phyloP scores from a whole-genome alignment of 139 green algal genomes.

The Picochlorum sp. region DNA sequence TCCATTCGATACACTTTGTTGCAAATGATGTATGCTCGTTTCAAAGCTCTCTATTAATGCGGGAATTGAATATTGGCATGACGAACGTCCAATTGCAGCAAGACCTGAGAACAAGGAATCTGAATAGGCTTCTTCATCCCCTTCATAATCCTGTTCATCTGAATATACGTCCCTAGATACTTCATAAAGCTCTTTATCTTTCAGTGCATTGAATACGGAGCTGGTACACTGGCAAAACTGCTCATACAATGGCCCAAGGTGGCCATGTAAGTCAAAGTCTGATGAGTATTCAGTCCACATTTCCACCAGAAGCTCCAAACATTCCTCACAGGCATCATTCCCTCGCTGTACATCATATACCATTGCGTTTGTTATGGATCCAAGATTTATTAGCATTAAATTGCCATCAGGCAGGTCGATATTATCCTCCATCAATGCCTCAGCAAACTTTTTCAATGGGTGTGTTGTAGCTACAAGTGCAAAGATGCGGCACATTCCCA shows the following conservation, averaged over 20 bases:
- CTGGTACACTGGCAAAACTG: background rate
- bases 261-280: conserved; percentile 7
- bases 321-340: conserved; percentile 19
- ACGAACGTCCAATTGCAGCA: conserved; percentile 49
- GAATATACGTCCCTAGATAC: conserved; percentile 46
- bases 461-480: too few relatives aligned
- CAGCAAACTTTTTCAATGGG: too few relatives aligned
- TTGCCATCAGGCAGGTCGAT: too few relatives aligned
- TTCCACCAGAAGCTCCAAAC: conserved; percentile 58
- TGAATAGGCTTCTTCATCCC: conserved; percentile 35
- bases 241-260: background rate
- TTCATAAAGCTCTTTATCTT: conserved; percentile 37
- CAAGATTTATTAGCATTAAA: background rate
- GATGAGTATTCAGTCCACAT: conserved; percentile 29
- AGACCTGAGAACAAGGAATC: conserved; percentile 52
- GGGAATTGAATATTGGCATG: conserved; percentile 29
- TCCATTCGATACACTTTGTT: conserved; percentile 9
- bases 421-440: too few relatives aligned
- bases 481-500: too few relatives aligned
- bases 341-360: conserved; percentile 2
- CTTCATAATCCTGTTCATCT: conserved; percentile 54
- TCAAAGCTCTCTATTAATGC: conserved; percentile 34
- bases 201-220: conserved; percentile 9
- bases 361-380: background rate
- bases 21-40: conserved; percentile 21